phyloP scores from a whole-genome alignment of 768 basidiomycete genomes.

The Tylopilus felleus region DNA sequence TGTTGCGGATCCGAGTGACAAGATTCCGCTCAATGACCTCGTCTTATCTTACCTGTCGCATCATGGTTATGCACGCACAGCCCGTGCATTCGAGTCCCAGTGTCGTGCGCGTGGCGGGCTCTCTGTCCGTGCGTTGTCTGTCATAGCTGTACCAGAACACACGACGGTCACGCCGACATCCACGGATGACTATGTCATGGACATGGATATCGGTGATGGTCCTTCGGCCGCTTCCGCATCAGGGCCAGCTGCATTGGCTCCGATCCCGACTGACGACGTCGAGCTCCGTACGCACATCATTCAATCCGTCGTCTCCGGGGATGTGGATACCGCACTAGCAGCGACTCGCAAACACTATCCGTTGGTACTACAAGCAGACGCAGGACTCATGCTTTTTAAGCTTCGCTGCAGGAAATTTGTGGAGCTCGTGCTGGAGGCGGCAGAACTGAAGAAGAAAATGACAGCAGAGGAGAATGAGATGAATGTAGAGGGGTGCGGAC shows the following conservation, averaged over 20 bases:
- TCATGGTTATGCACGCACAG: constrained; percentile 76
- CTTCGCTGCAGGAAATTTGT: constrained; percentile 83
- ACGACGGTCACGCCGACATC: constrained; percentile 7
- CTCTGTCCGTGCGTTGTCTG: constrained; percentile 5
- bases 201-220: constrained; percentile 40
- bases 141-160: constrained; percentile 1
- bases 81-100: constrained; percentile 62
- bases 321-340: constrained; percentile 65
- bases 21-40: constrained; percentile 64
- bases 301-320: constrained; percentile 61
- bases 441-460: constrained; percentile 65
- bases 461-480: constrained; percentile 38
- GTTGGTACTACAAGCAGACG: constrained; percentile 60
- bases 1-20: constrained; percentile 46
- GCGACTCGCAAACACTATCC: constrained; percentile 58
- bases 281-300: constrained; percentile 69
- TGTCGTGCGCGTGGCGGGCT: constrained; percentile 29
- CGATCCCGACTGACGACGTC: constrained; percentile 48
- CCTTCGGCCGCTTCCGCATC: constrained; percentile 8
- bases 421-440: constrained; percentile 71
- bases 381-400: constrained; percentile 74
- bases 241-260: constrained; percentile 8
- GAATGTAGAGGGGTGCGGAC: constrained; percentile 27
- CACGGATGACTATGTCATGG: constrained; percentile 42
- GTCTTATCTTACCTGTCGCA: constrained; percentile 80